phyloP scores from a whole-genome alignment of 805 yeast genomes.

The Candida rishiriensis region DNA sequence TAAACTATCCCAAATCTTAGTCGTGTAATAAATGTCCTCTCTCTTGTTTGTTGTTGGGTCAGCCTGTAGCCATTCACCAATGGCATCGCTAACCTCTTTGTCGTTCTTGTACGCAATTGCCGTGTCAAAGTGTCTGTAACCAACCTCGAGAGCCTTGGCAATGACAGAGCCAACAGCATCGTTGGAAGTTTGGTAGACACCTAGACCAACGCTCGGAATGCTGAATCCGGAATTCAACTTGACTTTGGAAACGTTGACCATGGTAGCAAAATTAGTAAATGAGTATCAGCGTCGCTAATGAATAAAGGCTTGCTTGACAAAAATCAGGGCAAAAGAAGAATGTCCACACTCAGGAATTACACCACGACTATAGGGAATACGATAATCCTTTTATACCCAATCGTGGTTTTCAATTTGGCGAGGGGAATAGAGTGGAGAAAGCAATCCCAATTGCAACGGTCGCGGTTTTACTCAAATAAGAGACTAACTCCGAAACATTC shows the following conservation, averaged over 20 bases:
- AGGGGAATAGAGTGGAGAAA: too few species aligned
- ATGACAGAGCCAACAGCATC: slow-evolving; percentile 41
- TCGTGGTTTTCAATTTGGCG: too few species aligned
- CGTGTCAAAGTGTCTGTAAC: slow-evolving; percentile 72
- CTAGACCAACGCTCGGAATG: slow-evolving; percentile 57
- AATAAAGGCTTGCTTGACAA: too few species aligned
- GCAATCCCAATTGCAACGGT: too few species aligned
- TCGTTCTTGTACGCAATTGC: slow-evolving; percentile 68
- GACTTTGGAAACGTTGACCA: background rate
- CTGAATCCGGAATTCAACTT: slow-evolving; percentile 46
- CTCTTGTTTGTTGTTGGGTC: slow-evolving; percentile 27
- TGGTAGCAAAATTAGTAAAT: too few species aligned
- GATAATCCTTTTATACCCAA: too few species aligned
- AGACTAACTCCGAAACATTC: too few species aligned
- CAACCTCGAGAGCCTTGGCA: slow-evolving; percentile 53
- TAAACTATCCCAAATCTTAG: slow-evolving; percentile 31
- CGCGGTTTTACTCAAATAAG: too few species aligned
- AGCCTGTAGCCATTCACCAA: slow-evolving; percentile 36
- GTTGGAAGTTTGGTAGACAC: slow-evolving; percentile 44
- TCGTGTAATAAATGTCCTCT: slow-evolving; percentile 36
- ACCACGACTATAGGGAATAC: too few species aligned
- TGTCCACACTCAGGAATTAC: too few species aligned
- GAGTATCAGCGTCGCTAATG: too few species aligned
- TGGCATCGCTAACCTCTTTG: slow-evolving; percentile 56
- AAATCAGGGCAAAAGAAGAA: too few species aligned